Base-by-base conservation (phyloP, 345 rosid genomes). In the Eucalyptus dawsonii region DNA sequence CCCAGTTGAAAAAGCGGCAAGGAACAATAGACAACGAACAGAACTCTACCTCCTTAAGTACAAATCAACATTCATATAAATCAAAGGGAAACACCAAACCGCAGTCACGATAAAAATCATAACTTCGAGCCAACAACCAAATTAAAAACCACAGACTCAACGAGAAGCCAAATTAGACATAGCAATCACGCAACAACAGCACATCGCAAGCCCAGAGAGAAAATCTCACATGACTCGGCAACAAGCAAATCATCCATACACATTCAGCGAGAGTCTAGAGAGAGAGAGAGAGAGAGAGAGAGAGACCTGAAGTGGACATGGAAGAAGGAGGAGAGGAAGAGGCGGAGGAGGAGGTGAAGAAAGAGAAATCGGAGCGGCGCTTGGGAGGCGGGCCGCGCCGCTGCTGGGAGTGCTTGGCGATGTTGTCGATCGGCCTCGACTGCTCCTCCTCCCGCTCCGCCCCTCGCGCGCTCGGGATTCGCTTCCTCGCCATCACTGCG, bases 301-400 rank as follows among this genome's bases (percentile, higher is more conserved):
- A 31, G 80, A 69, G 65, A 88, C 80, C 89, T 83, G 87, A 67
- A 88, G 54, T 24, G 54, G 87, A 56, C 49, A 53, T 9, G 72
- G 87, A 86, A 58, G 58, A 86, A 58, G 88, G 72, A 58, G 25
- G 54, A 40, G 85, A 76, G 47, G 85, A 76, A 40, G 85, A 22
- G 29, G 85, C 17, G 3, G 88, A 81, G n/a, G 69, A 24, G 87
- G 31, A 86, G 53, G 54, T 29, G 29, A 69, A 87, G 58, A 83
- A 21, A 15, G 92, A 91, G 90, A 92, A 92, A 87, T 91, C 91
- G 42, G 92, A 88, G 89, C 91, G 93, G 22, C 90, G 92, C 88
- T 87, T 88, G 88, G 93, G 89, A 11, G 89, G 87, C 19, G 92
- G 91, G 49, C 91, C 89, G 37, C 93, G 86, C 4, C 51, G 90